These are phyloP conservation scores for Trypanosoma caninum DNA, from an alignment of 208 protist genomes.

Conservation along the genomic window DNA sequence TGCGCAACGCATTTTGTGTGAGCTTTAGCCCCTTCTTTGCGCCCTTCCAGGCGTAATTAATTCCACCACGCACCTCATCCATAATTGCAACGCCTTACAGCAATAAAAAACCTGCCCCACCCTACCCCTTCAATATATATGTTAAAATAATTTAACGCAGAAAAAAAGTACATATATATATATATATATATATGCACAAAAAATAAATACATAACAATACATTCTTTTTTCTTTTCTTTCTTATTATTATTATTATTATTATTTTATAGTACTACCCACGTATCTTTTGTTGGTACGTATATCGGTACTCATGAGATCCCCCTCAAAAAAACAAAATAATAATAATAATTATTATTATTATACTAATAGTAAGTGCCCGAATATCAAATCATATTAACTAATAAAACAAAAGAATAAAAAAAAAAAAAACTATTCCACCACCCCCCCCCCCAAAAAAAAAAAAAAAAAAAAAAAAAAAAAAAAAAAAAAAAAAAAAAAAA, in stretches of 20 bases:
- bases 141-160: background rate
- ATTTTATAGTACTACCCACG: too few species aligned
- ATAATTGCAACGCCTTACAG: slow-evolving; percentile 19
- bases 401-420: background rate
- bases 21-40: slow-evolving; percentile 67
- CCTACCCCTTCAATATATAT: background rate
- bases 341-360: background rate
- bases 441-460: background rate
- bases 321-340: too few species aligned
- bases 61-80: slow-evolving; percentile 69
- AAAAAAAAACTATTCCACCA: background rate
- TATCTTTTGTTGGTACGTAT: background rate
- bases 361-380: background rate
- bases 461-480: background rate
- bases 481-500: slow-evolving; percentile 1
- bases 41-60: slow-evolving; percentile 66
- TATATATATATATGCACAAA: background rate
- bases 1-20: slow-evolving; percentile 66
- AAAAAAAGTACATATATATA: background rate
- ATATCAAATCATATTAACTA: background rate
- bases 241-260: slow-evolving; percentile 1
- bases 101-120: background rate
- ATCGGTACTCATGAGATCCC: background rate
- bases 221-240: background rate
- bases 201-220: background rate